Evolutionary conservation across 352 stramenopile genomes (phyloP).

Genomic region (Phytopythium boreale): DNA sequence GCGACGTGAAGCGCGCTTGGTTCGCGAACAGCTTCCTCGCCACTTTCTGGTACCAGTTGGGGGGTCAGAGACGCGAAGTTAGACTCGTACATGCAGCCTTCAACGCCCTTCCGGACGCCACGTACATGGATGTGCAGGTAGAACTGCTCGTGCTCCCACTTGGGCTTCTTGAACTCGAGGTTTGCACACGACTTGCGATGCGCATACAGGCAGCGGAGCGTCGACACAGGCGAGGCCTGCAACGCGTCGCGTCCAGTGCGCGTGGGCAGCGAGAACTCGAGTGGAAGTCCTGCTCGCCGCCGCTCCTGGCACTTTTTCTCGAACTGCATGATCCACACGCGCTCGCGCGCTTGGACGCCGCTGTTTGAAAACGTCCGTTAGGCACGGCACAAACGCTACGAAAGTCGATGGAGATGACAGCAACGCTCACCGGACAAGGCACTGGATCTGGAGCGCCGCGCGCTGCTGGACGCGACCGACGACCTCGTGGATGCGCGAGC

Average conservation of each 20-base stretch:
- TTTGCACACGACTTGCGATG: slow-evolving; percentile 32
- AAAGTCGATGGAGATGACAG: not conserved
- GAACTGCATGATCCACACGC: slow-evolving; percentile 46
- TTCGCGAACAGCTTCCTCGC: slow-evolving; percentile 27
- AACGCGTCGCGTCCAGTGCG: slow-evolving; percentile 11
- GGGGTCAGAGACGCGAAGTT: not conserved
- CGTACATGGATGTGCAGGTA: slow-evolving; percentile 49
- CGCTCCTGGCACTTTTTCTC: slow-evolving; percentile 42
- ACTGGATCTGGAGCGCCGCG: slow-evolving; percentile 53
- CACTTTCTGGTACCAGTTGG: slow-evolving; percentile 20
- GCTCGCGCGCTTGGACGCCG: slow-evolving; percentile 49
- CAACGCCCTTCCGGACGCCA: not conserved
- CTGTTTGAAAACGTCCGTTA: slow-evolving; percentile 12
- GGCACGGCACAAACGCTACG: not conserved
- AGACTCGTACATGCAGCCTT: not conserved
- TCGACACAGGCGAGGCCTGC: slow-evolving; percentile 11
- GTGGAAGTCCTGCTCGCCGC: slow-evolving; percentile 22
- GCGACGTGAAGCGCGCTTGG: slow-evolving; percentile 6
- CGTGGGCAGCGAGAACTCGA: slow-evolving; percentile 43
- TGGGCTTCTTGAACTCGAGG: slow-evolving; percentile 39
- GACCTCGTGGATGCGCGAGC: slow-evolving; percentile 34
- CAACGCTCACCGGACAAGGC: slow-evolving; percentile 39
- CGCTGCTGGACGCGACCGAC: slow-evolving; percentile 36
- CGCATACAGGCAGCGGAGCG: slow-evolving; percentile 30
- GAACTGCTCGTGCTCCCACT: slow-evolving; percentile 44